Evolutionary conservation across 73 alveolate species (phyloP).

Genomic region (Loxodes magnus): DNA sequence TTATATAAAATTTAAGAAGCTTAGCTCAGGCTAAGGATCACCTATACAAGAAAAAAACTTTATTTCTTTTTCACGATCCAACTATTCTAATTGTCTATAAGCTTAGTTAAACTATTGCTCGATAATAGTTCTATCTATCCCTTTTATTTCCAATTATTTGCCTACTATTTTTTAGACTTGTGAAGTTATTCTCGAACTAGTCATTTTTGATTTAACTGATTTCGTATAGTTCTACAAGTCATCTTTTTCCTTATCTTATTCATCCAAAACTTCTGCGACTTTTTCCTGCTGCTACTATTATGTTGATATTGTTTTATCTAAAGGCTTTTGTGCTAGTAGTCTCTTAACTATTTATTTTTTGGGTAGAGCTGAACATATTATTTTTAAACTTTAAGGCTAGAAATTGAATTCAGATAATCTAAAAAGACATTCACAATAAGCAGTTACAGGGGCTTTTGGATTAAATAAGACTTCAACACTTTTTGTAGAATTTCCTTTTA

Average conservation of each 20-base stretch:
- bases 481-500: slow-evolving; percentile 33
- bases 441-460: slow-evolving; percentile 66
- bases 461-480: slow-evolving; percentile 35
- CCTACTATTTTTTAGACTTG: slow-evolving; percentile 27
- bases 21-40: slow-evolving; percentile 66
- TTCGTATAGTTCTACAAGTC: neutral
- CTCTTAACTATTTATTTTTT: slow-evolving; percentile 24
- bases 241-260: slow-evolving; percentile 8
- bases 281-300: slow-evolving; percentile 12
- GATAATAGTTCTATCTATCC: slow-evolving; percentile 34
- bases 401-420: slow-evolving; percentile 79
- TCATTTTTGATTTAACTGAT: neutral
- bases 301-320: slow-evolving; percentile 12
- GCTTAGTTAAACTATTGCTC: slow-evolving; percentile 68
- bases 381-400: slow-evolving; percentile 50
- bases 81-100: slow-evolving; percentile 67
- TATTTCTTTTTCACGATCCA: slow-evolving; percentile 79
- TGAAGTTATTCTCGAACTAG: slow-evolving; percentile 6
- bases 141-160: slow-evolving; percentile 35
- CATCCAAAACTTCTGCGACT: slow-evolving; percentile 16
- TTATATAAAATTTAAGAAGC: slow-evolving; percentile 10
- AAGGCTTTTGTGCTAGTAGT: slow-evolving; percentile 8
- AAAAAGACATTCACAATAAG: slow-evolving; percentile 62
- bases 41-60: slow-evolving; percentile 81
- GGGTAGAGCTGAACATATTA: slow-evolving; percentile 67